Conservation (phyloP, 805 yeast genomes). For the Sungouiozyma intestinalis region DNA sequence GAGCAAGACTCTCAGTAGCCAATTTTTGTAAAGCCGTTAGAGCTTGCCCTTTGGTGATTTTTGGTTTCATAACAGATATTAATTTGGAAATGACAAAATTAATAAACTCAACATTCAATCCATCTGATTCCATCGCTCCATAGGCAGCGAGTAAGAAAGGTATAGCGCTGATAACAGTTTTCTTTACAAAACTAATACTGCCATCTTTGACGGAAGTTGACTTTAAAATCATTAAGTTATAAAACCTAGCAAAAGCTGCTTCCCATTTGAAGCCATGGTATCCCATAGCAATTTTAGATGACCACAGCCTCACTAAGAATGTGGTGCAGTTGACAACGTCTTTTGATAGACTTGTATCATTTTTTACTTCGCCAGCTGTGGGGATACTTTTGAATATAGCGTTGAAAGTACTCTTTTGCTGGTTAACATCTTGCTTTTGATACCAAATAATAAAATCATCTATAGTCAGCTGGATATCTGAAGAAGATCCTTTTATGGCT, state of each 20-base stretch:
- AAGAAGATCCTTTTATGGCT: constrained; percentile 41
- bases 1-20: constrained; percentile 13
- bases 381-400: constrained; percentile 6
- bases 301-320: constrained; percentile 7
- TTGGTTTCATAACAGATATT: constrained; percentile 6
- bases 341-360: constrained; percentile 28
- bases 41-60: constrained; percentile 1
- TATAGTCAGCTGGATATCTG: constrained; percentile 35
- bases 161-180: constrained; percentile 31
- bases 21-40: constrained; percentile 4
- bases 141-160: constrained; percentile 27
- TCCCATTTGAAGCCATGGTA: constrained; percentile 6
- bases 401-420: constrained; percentile 2
- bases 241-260: constrained; percentile 5
- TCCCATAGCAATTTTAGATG: constrained; percentile 4
- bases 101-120: constrained; percentile 3
- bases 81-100: constrained; percentile 9
- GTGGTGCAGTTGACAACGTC: constrained; percentile 8
- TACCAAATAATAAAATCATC: constrained; percentile 29
- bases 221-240: constrained; percentile 6
- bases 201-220: neutral
- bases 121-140: neutral
- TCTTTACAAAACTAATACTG: constrained; percentile 1
- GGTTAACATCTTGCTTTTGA: constrained; percentile 5
- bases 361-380: constrained; percentile 5